These are phyloP conservation scores for Croton setiger DNA, from an alignment of 441 rosid species.

Conservation along the genomic window DNA sequence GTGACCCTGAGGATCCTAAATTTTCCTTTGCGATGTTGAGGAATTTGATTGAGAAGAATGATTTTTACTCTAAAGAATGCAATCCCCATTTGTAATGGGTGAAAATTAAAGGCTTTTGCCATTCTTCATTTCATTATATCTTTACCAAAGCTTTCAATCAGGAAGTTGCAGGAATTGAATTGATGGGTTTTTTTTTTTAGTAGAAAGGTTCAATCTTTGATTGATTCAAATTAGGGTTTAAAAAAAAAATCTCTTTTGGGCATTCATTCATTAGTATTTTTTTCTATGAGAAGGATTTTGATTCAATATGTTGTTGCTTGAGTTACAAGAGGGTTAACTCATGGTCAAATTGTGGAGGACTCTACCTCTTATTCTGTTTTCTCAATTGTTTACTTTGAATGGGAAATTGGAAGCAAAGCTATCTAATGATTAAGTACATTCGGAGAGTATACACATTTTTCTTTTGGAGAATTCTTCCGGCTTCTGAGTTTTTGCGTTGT, in stretches of 20 bases:
- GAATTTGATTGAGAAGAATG: constrained; percentile 18
- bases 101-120: background rate
- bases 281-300: background rate
- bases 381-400: background rate
- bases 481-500: constrained; percentile 11
- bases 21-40: constrained; percentile 43
- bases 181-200: background rate
- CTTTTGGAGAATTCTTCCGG: background rate
- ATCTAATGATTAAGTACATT: background rate
- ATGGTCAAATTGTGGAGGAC: background rate
- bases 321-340: background rate
- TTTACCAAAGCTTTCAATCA: background rate
- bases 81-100: constrained; percentile 7
- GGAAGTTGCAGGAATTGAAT: background rate
- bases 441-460: background rate
- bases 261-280: background rate
- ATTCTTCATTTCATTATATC: background rate
- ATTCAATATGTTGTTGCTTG: background rate
- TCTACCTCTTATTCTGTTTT: constrained; percentile 1
- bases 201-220: background rate
- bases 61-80: constrained; percentile 17
- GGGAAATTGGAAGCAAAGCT: constrained; percentile 1
- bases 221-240: background rate
- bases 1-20: constrained; percentile 45
- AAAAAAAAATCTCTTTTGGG: background rate